Percentiles rank a stretch among this genome's conserved stretches.
These are phyloP conservation scores for Hymenoscyphus albidus DNA, from an alignment of 2,329 filamentous ascomycete genomes.

Conservation along the genomic window DNA sequence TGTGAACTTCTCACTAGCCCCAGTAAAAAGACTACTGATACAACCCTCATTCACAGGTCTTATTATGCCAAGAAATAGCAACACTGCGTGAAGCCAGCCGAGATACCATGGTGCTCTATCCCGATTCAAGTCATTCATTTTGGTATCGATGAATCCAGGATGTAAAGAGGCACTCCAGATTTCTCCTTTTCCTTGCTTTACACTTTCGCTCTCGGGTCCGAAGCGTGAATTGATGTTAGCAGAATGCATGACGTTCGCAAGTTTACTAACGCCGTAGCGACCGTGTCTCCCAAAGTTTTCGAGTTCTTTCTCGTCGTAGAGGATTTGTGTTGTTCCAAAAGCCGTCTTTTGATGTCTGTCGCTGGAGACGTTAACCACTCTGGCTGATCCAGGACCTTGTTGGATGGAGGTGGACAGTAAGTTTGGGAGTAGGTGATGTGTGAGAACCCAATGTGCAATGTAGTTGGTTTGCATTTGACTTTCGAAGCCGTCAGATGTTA, in stretches of 20 bases:
- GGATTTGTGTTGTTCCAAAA: conserved; percentile 13
- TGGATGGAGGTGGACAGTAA: conserved; percentile 16
- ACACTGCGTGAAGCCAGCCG: conserved; percentile 14
- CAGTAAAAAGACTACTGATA: conserved; percentile 18
- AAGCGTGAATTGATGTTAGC: conserved; percentile 19
- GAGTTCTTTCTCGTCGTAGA: conserved; percentile 13
- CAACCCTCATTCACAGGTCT: conserved; percentile 18
- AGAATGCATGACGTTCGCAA: conserved; percentile 23
- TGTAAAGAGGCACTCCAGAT: conserved; percentile 21
- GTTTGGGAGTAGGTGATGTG: conserved; percentile 17
- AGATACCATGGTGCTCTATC: conserved; percentile 15
- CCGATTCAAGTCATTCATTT: conserved; percentile 16
- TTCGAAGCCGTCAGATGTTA: conserved; percentile 36
- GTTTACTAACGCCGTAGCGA: conserved; percentile 22
- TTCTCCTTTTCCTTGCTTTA: conserved; percentile 16
- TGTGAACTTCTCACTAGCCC: conserved; percentile 18
- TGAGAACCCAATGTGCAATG: conserved; percentile 34
- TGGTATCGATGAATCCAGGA: conserved; percentile 21
- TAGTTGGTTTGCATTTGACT: conserved; percentile 37
- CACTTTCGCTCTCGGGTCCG: conserved; percentile 15
- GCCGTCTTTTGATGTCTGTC: conserved; percentile 18
- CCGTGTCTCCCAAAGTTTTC: conserved; percentile 6
- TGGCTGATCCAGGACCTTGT: conserved; percentile 15
- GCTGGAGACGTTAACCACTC: conserved; percentile 19
- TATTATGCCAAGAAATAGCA: conserved; percentile 13